Percentiles rank a stretch among this genome's conserved stretches.
phyloP scores from a whole-genome alignment of 257 asterid genomes.

The Euphrasia confusa region DNA sequence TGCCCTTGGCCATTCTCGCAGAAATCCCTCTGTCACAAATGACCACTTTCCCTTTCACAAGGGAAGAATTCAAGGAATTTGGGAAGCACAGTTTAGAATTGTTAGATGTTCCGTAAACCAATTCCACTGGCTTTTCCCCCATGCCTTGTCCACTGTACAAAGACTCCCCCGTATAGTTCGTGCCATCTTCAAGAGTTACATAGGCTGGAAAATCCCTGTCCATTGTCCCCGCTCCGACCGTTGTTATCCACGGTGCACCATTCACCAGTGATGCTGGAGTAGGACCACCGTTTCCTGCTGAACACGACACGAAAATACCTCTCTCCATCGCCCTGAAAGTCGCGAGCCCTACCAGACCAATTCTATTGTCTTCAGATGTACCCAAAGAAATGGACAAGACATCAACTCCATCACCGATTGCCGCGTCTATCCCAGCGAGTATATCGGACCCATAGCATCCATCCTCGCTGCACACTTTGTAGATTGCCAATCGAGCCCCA shows the following conservation, averaged over 20 bases:
- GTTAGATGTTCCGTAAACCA: no score
- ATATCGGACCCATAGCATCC: slow-evolving; percentile 36
- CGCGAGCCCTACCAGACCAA: no score
- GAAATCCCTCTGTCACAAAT: slow-evolving; percentile 40
- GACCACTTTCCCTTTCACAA: slow-evolving; percentile 41
- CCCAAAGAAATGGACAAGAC: no score
- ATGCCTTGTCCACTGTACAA: no score
- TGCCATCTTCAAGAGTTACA: no score
- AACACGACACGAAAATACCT: slow-evolving; percentile 54
- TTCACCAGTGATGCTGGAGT: slow-evolving; percentile 28
- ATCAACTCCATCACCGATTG: slow-evolving; percentile 31
- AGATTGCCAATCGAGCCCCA: slow-evolving; percentile 56
- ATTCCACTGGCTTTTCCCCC: no score
- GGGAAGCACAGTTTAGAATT: slow-evolving; percentile 32
- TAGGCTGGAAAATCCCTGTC: slow-evolving; percentile 31
- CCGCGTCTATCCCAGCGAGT: slow-evolving; percentile 65
- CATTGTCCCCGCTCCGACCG: slow-evolving; percentile 69
- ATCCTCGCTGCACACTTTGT: slow-evolving; percentile 64
- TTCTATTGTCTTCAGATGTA: no score
- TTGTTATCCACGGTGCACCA: slow-evolving; percentile 57
- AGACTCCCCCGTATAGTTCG: no score
- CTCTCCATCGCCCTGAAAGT: slow-evolving; percentile 53
- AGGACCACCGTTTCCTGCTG: slow-evolving; percentile 58
- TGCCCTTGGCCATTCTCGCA: slow-evolving; percentile 40
- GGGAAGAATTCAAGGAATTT: slow-evolving; percentile 31